Evolutionary conservation across 192 early-diverging fungal genomes (phyloP).

Genomic region (Coemansia guatemalensis): DNA sequence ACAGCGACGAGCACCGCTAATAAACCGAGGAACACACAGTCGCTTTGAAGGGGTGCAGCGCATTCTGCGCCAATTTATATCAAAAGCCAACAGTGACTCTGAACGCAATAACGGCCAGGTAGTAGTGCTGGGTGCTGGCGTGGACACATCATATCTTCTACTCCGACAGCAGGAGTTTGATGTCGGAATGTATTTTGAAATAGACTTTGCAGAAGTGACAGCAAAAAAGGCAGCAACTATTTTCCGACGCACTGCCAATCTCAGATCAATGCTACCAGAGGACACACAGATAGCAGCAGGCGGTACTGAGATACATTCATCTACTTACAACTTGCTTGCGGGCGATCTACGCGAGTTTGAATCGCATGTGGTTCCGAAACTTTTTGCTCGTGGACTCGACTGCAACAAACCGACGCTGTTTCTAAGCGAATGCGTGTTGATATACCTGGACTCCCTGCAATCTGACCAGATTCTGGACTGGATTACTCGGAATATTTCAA

Average conservation of each 20-base stretch:
- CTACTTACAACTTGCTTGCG: conserved; percentile 69
- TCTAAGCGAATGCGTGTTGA: conserved; percentile 90
- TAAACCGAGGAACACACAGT: conserved; percentile 90
- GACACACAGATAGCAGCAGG: conserved; percentile 53
- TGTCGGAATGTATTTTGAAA: conserved; percentile 72
- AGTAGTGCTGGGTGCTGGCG: conserved; percentile 85
- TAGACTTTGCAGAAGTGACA: conserved; percentile 90
- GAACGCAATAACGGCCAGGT: conserved; percentile 56
- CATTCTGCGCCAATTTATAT: conserved; percentile 65
- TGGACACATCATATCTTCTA: conserved; percentile 88
- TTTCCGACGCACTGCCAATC: conserved; percentile 39
- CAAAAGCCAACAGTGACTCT: neutral
- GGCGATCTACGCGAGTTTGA: conserved; percentile 79
- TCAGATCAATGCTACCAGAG: conserved; percentile 39
- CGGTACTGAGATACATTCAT: conserved; percentile 70
- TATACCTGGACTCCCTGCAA: conserved; percentile 74
- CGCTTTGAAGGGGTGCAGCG: conserved; percentile 69
- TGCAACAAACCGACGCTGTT: conserved; percentile 72
- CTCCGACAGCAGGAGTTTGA: conserved; percentile 57
- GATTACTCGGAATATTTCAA: conserved; percentile 55
- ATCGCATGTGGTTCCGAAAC: conserved; percentile 56
- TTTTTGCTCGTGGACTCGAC: conserved; percentile 57
- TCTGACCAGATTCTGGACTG: conserved; percentile 72
- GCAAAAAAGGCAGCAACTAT: conserved; percentile 73
- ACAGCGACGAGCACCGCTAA: conserved; percentile 80